phyloP scores from a whole-genome alignment of 768 basidiomycete species.

The Butyriboletus loyo region DNA sequence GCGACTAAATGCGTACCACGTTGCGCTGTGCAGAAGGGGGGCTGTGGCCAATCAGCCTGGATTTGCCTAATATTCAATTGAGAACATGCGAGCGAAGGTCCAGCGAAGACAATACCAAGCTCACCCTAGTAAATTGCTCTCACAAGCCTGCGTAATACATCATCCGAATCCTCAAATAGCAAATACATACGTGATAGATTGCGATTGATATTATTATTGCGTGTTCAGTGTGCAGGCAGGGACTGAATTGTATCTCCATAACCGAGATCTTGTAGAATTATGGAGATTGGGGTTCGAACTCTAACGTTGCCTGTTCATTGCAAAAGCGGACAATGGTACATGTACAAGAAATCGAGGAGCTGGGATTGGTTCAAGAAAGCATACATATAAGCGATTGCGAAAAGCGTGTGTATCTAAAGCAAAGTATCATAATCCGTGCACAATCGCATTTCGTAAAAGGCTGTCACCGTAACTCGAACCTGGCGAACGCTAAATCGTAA shows the following conservation, averaged over 20 bases:
- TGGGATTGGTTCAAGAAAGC: conserved; percentile 7
- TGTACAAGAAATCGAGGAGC: conserved; percentile 14
- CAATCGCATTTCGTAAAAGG: conserved; percentile 7
- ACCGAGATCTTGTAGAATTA: not conserved
- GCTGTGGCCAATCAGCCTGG: conserved; percentile 18
- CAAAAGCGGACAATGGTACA: conserved; percentile 3
- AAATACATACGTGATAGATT: conserved; percentile 21
- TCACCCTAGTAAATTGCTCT: conserved; percentile 16
- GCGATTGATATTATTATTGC: conserved; percentile 2
- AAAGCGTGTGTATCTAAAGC: conserved; percentile 19
- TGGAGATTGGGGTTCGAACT: conserved; percentile 2
- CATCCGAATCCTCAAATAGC: not conserved
- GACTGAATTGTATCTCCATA: not conserved
- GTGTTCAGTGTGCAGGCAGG: conserved; percentile 1
- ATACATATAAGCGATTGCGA: conserved; percentile 13
- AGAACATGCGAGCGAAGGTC: conserved; percentile 14
- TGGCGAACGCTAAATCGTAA: conserved; percentile 87
- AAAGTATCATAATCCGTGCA: conserved; percentile 19
- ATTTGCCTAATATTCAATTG: conserved; percentile 8
- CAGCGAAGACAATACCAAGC: conserved; percentile 13
- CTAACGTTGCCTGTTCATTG: conserved; percentile 15
- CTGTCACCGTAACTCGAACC: conserved; percentile 59
- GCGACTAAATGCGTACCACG: conserved; percentile 12
- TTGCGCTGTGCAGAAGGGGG: conserved; percentile 8
- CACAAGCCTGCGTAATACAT: conserved; percentile 11